Evolutionary conservation across 768 basidiomycete genomes (phyloP).

Genomic region (Pleurotus tuoliensis): DNA sequence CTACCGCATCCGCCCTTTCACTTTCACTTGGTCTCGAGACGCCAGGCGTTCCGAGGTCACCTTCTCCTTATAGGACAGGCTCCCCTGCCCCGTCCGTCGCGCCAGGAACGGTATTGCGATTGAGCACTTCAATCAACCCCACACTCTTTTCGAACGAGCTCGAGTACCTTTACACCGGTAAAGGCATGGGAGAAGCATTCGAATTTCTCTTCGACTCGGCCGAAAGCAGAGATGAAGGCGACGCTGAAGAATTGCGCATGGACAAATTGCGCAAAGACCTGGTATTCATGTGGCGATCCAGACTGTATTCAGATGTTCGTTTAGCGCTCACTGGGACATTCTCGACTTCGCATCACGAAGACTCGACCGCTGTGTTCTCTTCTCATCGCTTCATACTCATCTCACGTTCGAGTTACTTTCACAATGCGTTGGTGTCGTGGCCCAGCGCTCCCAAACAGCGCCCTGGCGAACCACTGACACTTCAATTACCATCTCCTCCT

Average conservation of each 20-base stretch:
- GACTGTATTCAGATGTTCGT: conserved; percentile 89
- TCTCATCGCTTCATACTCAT: conserved; percentile 92
- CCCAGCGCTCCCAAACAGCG: conserved; percentile 21
- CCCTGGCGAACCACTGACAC: conserved; percentile 44
- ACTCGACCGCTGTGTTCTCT: conserved; percentile 79
- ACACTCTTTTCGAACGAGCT: conserved; percentile 86
- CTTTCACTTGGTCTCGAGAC: conserved; percentile 45
- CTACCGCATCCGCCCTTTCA: conserved; percentile 60
- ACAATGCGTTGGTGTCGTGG: conserved; percentile 73
- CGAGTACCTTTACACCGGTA: conserved; percentile 92
- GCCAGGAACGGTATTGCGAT: conserved; percentile 47
- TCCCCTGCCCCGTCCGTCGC: conserved; percentile 45
- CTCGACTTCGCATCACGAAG: conserved; percentile 58
- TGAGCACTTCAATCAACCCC: conserved; percentile 68
- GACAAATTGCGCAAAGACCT: conserved; percentile 91
- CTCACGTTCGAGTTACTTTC: conserved; percentile 87
- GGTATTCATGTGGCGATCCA: conserved; percentile 94
- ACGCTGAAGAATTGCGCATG: conserved; percentile 49
- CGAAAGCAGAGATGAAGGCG: conserved; percentile 44
- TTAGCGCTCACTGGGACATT: conserved; percentile 73
- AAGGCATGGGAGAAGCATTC: conserved; percentile 83
- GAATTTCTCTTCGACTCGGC: conserved; percentile 79
- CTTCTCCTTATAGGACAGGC: conserved; percentile 39
- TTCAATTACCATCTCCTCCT: conserved; percentile 84
- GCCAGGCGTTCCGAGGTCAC: conserved; percentile 38